Conservation (phyloP, 345 rosid species). For the Carallia pectinifolia region DNA sequence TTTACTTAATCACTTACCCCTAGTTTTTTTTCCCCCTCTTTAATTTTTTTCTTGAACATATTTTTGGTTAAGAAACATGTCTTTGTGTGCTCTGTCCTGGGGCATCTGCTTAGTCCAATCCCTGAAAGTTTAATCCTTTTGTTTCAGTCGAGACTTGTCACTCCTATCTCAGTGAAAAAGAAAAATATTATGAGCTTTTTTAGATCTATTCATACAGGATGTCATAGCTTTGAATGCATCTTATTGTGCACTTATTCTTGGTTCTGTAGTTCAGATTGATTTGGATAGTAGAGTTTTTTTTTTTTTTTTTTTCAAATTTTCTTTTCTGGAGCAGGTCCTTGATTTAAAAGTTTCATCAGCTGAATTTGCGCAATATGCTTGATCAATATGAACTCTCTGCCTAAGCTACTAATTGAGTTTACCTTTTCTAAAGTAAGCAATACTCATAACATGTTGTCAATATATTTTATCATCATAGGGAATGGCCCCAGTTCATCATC, state of each 20-base stretch:
- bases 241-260: too few species aligned
- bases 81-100: too few species aligned
- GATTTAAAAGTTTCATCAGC: not conserved
- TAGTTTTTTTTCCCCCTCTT: too few species aligned
- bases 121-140: too few species aligned
- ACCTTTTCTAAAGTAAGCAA: not conserved
- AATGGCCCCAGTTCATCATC: constrained; percentile 75
- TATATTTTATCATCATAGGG: constrained; percentile 76
- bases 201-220: too few species aligned
- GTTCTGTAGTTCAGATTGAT: not conserved
- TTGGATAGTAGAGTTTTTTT: not conserved
- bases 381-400: constrained; percentile 5
- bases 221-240: not conserved
- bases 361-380: constrained; percentile 3
- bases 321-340: constrained; percentile 1
- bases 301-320: not conserved
- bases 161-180: too few species aligned
- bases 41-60: too few species aligned
- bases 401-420: not conserved
- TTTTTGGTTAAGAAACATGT: too few species aligned
- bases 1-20: too few species aligned
- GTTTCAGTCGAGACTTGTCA: too few species aligned
- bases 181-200: too few species aligned
- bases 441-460: constrained; percentile 28
- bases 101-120: too few species aligned